Conservation (phyloP, 2,329 filamentous ascomycete species). For the Harringtonia lauricola region DNA sequence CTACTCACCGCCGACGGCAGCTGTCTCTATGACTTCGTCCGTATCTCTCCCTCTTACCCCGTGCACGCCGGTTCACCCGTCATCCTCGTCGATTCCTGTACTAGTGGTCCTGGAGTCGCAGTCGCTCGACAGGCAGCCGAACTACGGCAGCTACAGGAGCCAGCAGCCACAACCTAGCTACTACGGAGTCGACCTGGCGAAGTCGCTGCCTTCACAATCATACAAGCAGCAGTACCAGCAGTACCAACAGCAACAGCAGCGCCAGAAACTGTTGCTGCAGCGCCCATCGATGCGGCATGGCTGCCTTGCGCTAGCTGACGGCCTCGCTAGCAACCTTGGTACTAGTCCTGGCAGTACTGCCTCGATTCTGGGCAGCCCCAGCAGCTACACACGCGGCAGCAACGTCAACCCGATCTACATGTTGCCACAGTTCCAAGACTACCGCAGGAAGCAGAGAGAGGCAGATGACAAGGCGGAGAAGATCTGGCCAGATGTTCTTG, state of each 20-base stretch:
- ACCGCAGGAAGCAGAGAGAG: conserved; percentile 53
- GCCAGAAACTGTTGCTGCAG: conserved; percentile 5
- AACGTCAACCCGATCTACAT: conserved; percentile 47
- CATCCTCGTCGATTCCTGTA: conserved; percentile 19
- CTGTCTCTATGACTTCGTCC: conserved; percentile 4
- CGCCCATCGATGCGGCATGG: conserved; percentile 4
- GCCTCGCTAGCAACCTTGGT: conserved; percentile 3
- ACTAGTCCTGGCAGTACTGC: conserved; percentile 1
- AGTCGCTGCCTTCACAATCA: conserved; percentile 4
- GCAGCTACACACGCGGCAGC: background rate
- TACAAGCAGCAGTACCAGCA: conserved; percentile 8
- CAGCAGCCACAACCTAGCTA: conserved; percentile 8
- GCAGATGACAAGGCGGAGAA: conserved; percentile 51
- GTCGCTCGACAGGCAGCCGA: conserved; percentile 26
- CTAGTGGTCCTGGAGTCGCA: conserved; percentile 39
- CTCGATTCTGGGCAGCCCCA: conserved; percentile 1
- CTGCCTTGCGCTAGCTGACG: conserved; percentile 3
- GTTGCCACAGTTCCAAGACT: conserved; percentile 52
- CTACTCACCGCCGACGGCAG: conserved; percentile 20
- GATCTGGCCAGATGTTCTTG: conserved; percentile 51
- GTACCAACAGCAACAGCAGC: conserved; percentile 13
- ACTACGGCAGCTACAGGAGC: conserved; percentile 6
- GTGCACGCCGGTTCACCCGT: conserved; percentile 23
- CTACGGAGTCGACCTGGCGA: conserved; percentile 5
- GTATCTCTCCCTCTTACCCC: conserved; percentile 7